Evolutionary conservation across 208 protist species (phyloP), one percentile per base, ranked within the genome.

Genomic region (Crithidia fasciculata): DNA sequence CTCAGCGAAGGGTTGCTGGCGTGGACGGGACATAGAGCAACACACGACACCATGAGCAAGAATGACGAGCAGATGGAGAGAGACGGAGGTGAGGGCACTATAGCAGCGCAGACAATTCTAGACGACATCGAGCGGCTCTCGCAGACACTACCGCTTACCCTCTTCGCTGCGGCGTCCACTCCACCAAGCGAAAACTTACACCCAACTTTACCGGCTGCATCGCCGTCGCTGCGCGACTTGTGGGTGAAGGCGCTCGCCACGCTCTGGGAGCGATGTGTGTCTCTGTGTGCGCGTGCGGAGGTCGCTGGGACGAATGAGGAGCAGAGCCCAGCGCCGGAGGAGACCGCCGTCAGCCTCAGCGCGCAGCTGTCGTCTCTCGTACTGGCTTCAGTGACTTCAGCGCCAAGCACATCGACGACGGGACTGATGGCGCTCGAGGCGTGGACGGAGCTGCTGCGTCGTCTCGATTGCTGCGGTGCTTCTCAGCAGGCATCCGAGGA

Each of bases 351-450:
- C 8, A 57, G 36, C 8, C 15, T 55, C 6, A 45, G 62, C 62
- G n/a, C 45, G 13, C 45, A 55, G 2, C 60, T 77, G 39, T 67
- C 72, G 6, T 18, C 57, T 40, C 15, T 71, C 4, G 37, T 77
- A 9, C 43, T 77, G 64, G 63, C 64, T 8, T 56, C 64, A 44
- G 56, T 77, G 41, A 68, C 64, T 5, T 58, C 52, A 37, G 52
- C 56, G 16, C 56, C 12, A 41, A 49, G 50, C 4, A 58, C 72
- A 9, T 62, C 72, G 39, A 12, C 44, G 7, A 39, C 54, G n/a
- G 49, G 44, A 8, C 12, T 69, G 50, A 69, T 69, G 64, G 64
- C 52, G 3, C 40, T 69, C 16, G 64, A 69, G 40, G 64, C 64
- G 52, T 69, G 64, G 64, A 10, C 52, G 15, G 52, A 59, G 64